phyloP scores from a whole-genome alignment of 1,139 yeast genomes.

The Suhomyces anneliseae region DNA sequence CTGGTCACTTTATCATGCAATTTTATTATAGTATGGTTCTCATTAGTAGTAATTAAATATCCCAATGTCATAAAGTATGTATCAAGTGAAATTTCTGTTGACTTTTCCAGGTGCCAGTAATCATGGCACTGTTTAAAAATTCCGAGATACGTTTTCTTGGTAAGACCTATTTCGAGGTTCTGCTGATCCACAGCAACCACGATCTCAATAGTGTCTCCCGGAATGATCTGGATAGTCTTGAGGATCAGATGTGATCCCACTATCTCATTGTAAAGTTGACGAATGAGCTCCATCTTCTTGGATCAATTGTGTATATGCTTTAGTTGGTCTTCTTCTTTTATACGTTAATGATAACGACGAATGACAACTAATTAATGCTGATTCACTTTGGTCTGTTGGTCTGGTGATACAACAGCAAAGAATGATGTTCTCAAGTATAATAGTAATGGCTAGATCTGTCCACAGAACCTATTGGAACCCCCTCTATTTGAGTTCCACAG shows the following conservation, averaged over 20 bases:
- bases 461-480: too few species aligned
- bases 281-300: conserved; percentile 10
- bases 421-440: too few species aligned
- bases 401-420: too few species aligned
- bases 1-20: conserved; percentile 30
- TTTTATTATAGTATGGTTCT: conserved; percentile 35
- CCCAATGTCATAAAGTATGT: conserved; percentile 33
- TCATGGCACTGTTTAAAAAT: conserved; percentile 38
- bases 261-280: conserved; percentile 16
- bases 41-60: conserved; percentile 41
- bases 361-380: neutral
- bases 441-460: too few species aligned
- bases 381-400: too few species aligned
- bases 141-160: conserved; percentile 29
- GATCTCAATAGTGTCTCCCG: conserved; percentile 12
- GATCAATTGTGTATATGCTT: neutral
- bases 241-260: conserved; percentile 11
- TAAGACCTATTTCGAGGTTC: conserved; percentile 35
- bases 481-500: too few species aligned
- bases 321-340: neutral
- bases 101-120: conserved; percentile 25
- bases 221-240: conserved; percentile 27
- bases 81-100: conserved; percentile 1
- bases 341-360: neutral
- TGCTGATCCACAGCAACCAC: conserved; percentile 12